Evolutionary conservation across 495 filamentous ascomycete genomes (phyloP).

Genomic region (Neurospora tetrasperma): DNA sequence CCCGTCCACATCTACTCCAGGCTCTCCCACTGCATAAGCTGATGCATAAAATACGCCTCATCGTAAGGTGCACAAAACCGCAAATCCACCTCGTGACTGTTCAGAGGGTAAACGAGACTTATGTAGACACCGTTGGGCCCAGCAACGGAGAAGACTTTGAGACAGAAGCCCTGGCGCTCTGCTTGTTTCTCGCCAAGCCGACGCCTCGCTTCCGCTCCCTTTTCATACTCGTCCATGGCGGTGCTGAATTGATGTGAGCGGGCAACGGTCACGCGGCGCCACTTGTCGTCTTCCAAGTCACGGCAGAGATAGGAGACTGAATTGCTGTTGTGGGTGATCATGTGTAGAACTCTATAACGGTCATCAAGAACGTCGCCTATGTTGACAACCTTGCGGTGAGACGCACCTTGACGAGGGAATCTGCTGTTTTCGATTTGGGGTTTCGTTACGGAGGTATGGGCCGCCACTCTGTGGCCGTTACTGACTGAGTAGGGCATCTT

Average conservation of each 20-base stretch:
- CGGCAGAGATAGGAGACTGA: neutral
- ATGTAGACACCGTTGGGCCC: neutral
- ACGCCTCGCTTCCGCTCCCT: neutral
- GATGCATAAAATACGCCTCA: neutral
- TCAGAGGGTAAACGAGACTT: neutral
- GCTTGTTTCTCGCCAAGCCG: neutral
- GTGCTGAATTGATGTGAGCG: neutral
- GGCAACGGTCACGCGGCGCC: neutral
- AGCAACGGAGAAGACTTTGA: neutral
- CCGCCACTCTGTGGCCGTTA: neutral
- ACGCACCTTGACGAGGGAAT: neutral
- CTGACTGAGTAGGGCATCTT: neutral
- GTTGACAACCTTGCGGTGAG: neutral
- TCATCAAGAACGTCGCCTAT: neutral
- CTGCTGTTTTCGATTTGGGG: neutral
- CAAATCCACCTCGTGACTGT: neutral
- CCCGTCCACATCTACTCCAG: neutral
- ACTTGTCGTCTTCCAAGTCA: neutral
- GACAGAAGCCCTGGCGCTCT: neutral
- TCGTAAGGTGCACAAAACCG: neutral
- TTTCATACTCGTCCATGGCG: neutral
- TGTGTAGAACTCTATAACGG: neutral
- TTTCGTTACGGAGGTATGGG: neutral
- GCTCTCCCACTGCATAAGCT: neutral
- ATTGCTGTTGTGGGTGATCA: neutral